Conservation (phyloP, 768 basidiomycete genomes). For the Mrakia gelida region DNA sequence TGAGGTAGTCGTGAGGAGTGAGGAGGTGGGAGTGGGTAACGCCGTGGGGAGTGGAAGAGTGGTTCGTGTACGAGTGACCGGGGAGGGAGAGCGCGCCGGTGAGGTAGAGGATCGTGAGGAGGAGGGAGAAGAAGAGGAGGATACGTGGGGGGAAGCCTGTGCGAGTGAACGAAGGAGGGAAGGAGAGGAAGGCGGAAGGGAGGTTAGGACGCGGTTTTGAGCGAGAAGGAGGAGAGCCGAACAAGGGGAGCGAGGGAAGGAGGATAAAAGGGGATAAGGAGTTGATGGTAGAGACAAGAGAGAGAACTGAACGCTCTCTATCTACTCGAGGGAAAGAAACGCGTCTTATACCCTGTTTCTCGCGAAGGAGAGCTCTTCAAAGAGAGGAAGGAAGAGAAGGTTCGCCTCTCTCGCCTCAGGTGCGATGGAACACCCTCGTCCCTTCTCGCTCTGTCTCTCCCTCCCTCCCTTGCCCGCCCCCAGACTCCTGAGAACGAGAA, state of each 20-base stretch:
- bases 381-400: not conserved
- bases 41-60: constrained; percentile 20
- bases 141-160: constrained; percentile 31
- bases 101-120: constrained; percentile 31
- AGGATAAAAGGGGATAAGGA: not conserved
- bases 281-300: not conserved
- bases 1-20: constrained; percentile 74
- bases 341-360: no score
- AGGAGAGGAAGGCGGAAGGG: not conserved
- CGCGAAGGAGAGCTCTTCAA: not conserved
- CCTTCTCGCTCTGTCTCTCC: not conserved
- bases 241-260: not conserved
- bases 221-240: not conserved
- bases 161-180: not conserved
- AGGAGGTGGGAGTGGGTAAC: constrained; percentile 35
- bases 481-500: not conserved
- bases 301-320: not conserved
- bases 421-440: not conserved
- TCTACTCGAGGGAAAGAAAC: no score
- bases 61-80: not conserved
- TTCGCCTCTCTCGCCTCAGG: not conserved
- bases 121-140: constrained; percentile 31
- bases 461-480: not conserved
- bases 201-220: not conserved
- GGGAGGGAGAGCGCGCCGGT: constrained; percentile 24